phyloP scores from a whole-genome alignment of 2,329 filamentous ascomycete species.

The Diaporthe sp. region DNA sequence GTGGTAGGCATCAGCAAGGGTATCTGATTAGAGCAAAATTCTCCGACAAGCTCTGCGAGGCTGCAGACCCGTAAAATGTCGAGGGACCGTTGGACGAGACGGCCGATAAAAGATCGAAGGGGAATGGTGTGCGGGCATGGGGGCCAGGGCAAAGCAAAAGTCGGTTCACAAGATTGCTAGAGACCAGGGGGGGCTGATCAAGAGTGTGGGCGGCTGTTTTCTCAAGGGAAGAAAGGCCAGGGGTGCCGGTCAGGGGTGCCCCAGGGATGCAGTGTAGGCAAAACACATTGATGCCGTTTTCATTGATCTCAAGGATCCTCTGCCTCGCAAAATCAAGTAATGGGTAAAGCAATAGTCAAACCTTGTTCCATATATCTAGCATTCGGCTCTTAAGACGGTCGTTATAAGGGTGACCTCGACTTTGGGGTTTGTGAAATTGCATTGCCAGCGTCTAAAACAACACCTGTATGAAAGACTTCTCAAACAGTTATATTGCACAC shows the following conservation, averaged over 20 bases:
- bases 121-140: slow-evolving; percentile 57
- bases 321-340: slow-evolving; percentile 35
- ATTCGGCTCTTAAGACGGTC: slow-evolving; percentile 23
- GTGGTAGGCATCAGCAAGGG: slow-evolving; percentile 53
- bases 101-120: slow-evolving; percentile 54
- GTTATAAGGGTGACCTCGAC: slow-evolving; percentile 22
- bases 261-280: slow-evolving; percentile 34
- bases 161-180: slow-evolving; percentile 63
- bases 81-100: slow-evolving; percentile 62
- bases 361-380: slow-evolving; percentile 35
- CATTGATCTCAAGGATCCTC: slow-evolving; percentile 31
- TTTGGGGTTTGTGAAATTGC: slow-evolving; percentile 29
- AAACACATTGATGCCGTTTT: slow-evolving; percentile 37
- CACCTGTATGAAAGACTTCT: slow-evolving; percentile 32
- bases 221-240: slow-evolving; percentile 38
- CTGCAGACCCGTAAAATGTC: slow-evolving; percentile 59
- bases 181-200: slow-evolving; percentile 51
- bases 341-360: slow-evolving; percentile 33
- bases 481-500: slow-evolving; percentile 37
- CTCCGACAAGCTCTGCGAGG: slow-evolving; percentile 57
- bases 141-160: slow-evolving; percentile 51
- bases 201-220: slow-evolving; percentile 40
- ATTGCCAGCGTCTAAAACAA: slow-evolving; percentile 23
- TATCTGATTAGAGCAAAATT: slow-evolving; percentile 60
- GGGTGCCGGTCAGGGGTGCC: slow-evolving; percentile 38